A percentile compares a stretch with the other conserved stretches of the same genome.
phyloP scores from a whole-genome alignment of 306 rosid genomes.

The Corylus heterophylla region DNA sequence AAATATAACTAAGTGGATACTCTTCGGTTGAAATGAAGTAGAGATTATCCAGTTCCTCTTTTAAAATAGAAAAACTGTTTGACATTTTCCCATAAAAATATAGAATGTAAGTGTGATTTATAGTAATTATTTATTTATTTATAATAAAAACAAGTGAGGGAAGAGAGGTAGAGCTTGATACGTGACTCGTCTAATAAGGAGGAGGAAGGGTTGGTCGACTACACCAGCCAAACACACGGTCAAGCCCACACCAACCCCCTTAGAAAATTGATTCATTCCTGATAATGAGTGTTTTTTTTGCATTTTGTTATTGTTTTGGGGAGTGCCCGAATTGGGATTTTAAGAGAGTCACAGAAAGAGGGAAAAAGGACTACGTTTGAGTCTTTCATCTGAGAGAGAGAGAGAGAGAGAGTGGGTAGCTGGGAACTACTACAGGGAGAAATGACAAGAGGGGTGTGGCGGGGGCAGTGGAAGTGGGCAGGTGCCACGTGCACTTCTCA shows the following conservation, averaged over 20 bases:
- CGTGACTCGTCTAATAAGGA: conserved; percentile 24
- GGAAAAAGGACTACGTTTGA: background rate
- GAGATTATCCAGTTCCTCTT: too few relatives aligned
- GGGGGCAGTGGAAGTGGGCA: conserved; percentile 31
- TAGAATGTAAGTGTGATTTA: too few relatives aligned
- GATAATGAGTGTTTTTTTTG: background rate
- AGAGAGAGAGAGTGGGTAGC: conserved; percentile 33
- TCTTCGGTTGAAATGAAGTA: too few relatives aligned
- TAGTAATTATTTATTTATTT: too few relatives aligned
- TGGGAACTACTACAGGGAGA: conserved; percentile 43
- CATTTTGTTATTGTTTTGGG: background rate
- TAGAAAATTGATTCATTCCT: conserved; percentile 11
- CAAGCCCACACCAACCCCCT: conserved; percentile 14
- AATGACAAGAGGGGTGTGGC: conserved; percentile 17
- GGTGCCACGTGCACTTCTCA: conserved; percentile 73
- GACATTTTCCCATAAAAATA: too few relatives aligned
- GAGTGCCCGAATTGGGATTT: background rate
- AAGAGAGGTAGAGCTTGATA: background rate
- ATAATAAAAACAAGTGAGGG: background rate
- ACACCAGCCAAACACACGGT: conserved; percentile 38
- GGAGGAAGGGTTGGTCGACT: conserved; percentile 53
- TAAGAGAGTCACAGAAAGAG: background rate
- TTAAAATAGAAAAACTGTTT: too few relatives aligned
- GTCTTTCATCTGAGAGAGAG: background rate
- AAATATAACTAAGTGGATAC: too few relatives aligned